phyloP scores from a whole-genome alignment of 306 rosid species.

The Lupinus albus region DNA sequence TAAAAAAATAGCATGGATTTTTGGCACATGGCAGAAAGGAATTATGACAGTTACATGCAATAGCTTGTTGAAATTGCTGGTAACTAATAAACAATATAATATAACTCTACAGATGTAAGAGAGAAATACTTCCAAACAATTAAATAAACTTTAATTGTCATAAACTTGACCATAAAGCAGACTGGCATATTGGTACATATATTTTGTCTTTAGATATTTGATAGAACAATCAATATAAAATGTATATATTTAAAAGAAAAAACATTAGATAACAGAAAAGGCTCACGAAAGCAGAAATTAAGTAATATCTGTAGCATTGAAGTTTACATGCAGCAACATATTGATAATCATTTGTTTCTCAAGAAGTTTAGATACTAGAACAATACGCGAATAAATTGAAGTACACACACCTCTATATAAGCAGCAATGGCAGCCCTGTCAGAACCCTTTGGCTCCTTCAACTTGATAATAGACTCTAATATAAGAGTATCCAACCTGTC shows the following conservation, averaged over 20 bases:
- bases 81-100: constrained; percentile 5
- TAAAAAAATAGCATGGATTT: background rate
- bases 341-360: constrained; percentile 35
- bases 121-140: constrained; percentile 18
- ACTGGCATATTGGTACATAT: background rate
- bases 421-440: constrained; percentile 79
- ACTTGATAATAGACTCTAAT: constrained; percentile 65
- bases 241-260: background rate
- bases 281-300: background rate
- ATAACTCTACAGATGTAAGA: background rate
- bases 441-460: constrained; percentile 90
- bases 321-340: constrained; percentile 25
- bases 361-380: constrained; percentile 19
- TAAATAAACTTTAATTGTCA: background rate
- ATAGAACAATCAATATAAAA: constrained; percentile 4
- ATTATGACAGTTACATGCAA: background rate
- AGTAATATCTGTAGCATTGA: constrained; percentile 14
- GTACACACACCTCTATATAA: constrained; percentile 74
- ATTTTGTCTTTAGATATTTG: background rate
- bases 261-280: background rate
- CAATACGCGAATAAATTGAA: constrained; percentile 25
- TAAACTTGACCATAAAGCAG: constrained; percentile 7
- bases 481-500: constrained; percentile 89
- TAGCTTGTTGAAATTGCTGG: constrained; percentile 14
- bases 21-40: constrained; percentile 4